phyloP scores from a whole-genome alignment of 805 yeast species.

The Candida xiaguanensis region DNA sequence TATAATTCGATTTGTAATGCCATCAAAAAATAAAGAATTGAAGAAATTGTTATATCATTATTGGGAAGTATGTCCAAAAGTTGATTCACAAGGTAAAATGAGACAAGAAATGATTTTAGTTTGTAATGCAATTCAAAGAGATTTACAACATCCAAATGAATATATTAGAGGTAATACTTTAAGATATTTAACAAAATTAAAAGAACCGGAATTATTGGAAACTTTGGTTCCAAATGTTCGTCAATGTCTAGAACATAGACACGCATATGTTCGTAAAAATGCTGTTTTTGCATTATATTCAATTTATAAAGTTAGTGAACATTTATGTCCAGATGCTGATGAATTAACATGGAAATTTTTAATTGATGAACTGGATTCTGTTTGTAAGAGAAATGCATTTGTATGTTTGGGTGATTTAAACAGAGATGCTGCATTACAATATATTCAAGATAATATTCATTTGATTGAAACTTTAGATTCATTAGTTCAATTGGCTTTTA shows the following conservation, averaged over 20 bases:
- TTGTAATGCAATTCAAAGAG: constrained; percentile 96
- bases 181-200: constrained; percentile 84
- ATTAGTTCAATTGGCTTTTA: constrained; percentile 79
- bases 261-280: constrained; percentile 95
- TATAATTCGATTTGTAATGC: constrained; percentile 95
- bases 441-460: constrained; percentile 66
- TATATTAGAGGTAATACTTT: constrained; percentile 93
- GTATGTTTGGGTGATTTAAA: constrained; percentile 78
- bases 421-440: constrained; percentile 80
- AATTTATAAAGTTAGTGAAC: constrained; percentile 77
- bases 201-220: constrained; percentile 90
- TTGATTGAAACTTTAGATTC: constrained; percentile 70
- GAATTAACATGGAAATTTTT: constrained; percentile 73
- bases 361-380: constrained; percentile 81
- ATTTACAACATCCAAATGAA: constrained; percentile 96
- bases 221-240: constrained; percentile 93
- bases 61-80: constrained; percentile 97
- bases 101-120: constrained; percentile 98
- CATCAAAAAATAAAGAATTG: constrained; percentile 83
- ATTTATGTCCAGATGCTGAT: constrained; percentile 93
- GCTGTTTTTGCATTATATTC: constrained; percentile 90
- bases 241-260: constrained; percentile 90
- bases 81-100: constrained; percentile 82
- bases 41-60: constrained; percentile 90
- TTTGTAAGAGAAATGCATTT: constrained; percentile 94